phyloP scores from a whole-genome alignment of 2,329 filamentous ascomycete genomes.

The Raffaelea albimanens region DNA sequence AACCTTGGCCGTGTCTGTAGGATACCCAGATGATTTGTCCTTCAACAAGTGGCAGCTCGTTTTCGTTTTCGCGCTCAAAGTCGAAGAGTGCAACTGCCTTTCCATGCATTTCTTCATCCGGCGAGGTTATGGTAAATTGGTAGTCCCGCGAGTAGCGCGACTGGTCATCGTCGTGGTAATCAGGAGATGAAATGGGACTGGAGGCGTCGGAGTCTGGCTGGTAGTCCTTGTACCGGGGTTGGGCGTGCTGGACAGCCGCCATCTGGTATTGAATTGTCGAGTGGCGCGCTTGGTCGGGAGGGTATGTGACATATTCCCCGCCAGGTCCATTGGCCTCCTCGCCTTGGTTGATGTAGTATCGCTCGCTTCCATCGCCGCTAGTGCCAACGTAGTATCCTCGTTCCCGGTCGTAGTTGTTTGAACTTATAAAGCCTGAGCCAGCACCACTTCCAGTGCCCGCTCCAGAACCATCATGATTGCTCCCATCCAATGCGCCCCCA shows the following conservation, averaged over 20 bases:
- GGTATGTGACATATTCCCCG: conserved; percentile 74
- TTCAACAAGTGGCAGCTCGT: conserved; percentile 84
- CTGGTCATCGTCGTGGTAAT: conserved; percentile 53
- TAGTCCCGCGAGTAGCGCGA: conserved; percentile 85
- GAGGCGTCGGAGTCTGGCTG: conserved; percentile 48
- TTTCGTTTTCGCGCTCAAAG: conserved; percentile 91
- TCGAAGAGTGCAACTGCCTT: conserved; percentile 94
- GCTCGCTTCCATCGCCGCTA: conserved; percentile 61
- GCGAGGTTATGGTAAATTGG: conserved; percentile 88
- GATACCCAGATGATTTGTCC: conserved; percentile 95
- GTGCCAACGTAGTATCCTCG: conserved; percentile 59
- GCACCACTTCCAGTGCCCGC: conserved; percentile 15
- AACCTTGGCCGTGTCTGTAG: conserved; percentile 91
- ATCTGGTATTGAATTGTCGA: conserved; percentile 39
- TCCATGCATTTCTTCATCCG: conserved; percentile 95
- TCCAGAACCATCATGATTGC: not conserved
- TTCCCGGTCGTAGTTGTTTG: conserved; percentile 46
- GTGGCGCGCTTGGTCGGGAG: conserved; percentile 52
- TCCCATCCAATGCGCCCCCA: conserved; percentile 6
- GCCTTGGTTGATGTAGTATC: conserved; percentile 63
- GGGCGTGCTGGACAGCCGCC: conserved; percentile 18
- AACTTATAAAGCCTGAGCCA: conserved; percentile 32
- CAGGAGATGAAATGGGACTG: conserved; percentile 49
- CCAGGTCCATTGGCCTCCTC: conserved; percentile 70
- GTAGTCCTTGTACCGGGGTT: conserved; percentile 35